Evolutionary conservation across 345 rosid genomes (phyloP), one percentile per base, ranked within the genome.

Genomic region (Linum usitatissimum): DNA sequence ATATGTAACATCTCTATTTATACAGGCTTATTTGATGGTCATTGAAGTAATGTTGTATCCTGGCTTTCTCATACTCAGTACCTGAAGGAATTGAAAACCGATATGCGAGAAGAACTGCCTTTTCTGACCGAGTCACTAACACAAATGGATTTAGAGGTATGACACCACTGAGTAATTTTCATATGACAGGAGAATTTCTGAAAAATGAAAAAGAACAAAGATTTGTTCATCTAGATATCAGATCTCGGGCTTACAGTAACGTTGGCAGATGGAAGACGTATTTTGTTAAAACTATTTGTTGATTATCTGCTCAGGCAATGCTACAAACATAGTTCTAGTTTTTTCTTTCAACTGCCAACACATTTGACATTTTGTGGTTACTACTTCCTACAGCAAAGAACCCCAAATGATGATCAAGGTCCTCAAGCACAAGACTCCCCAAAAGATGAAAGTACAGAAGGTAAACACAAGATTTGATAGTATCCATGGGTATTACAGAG

Each of bases 31-130:
- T 4, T 45, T 45, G 56, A 31, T 15, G 49, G 5, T 45, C 38
- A 34, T 20, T 60, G 28, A 61, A 30, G 5, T 61, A 18, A 36
- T 36, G 63, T 59, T 42, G 13, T 28, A 5, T 38, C 64, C 57
- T 66, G 60, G 60, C 53, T n/a, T n/a, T n/a, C n/a, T n/a, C 59
- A 21, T 62, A 60, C 65, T 34, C 89, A 86, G 96, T 68, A 86
- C 66, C 63, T 92, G 70, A 84, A 77, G 72, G 80, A 66, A 20
- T 60, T 83, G 76, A 82, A 76, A 59, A 73, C 62, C 48, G 91
- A 88, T 36, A 62, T 88, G 65, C 79, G n/a, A 31, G 36, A 31
- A 31, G 36, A 31, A 31, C 36, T 34, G 8, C 38, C 38, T 34
- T 34, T 34, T 34, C 38, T 34, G 38, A 4, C 38, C 8, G 3